phyloP scores from a whole-genome alignment of 164 flowering plant species.

The grape (Vitis vinifera) region DNA sequence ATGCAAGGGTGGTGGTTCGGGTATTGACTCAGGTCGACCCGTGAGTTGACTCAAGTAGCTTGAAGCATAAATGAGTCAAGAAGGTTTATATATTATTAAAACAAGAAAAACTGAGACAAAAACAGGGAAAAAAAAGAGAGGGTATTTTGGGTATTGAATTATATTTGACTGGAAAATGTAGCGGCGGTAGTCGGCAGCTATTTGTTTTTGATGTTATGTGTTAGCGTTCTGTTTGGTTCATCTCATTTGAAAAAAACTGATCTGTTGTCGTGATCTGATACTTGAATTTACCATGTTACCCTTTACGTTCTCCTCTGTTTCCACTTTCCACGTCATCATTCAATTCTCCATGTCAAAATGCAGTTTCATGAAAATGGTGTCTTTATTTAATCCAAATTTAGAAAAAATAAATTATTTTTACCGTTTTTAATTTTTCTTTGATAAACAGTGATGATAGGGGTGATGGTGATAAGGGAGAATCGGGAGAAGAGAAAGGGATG shows the following conservation, averaged over 20 bases:
- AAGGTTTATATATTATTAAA: not conserved
- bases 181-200: not conserved
- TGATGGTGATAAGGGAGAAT: too few species aligned
- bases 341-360: too few species aligned
- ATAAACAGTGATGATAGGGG: too few species aligned
- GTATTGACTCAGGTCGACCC: conserved; percentile 83
- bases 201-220: not conserved
- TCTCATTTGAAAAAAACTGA: not conserved
- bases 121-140: not conserved
- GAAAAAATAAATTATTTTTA: too few species aligned
- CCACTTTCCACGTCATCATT: too few species aligned
- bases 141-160: not conserved
- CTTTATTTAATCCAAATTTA: too few species aligned
- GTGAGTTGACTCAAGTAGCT: conserved; percentile 14
- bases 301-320: too few species aligned
- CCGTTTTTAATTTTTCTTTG: too few species aligned
- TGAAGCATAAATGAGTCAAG: not conserved
- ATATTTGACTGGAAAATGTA: not conserved
- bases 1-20: conserved; percentile 98
- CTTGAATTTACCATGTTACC: not conserved
- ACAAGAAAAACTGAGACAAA: not conserved
- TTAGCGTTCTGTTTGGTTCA: not conserved
- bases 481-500: not conserved
- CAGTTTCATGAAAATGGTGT: too few species aligned
- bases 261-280: not conserved